Conservation (phyloP, 176 grass and related monocot species). For the Carex cristatella region DNA sequence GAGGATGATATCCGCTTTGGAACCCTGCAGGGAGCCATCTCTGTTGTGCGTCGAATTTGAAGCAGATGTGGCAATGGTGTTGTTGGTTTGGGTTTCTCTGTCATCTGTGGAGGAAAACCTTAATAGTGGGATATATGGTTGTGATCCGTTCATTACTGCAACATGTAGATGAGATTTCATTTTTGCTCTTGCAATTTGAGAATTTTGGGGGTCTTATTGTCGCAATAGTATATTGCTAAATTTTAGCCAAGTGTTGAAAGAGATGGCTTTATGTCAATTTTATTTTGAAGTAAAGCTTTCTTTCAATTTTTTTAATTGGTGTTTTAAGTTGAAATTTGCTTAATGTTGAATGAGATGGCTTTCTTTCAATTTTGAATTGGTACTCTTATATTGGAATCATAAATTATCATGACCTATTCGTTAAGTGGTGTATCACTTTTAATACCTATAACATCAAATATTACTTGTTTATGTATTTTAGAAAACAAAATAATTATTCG, state of each 20-base stretch:
- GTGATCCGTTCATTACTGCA: neutral
- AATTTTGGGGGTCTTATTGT: neutral
- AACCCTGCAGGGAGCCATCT: neutral
- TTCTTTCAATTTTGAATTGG: too few relatives aligned
- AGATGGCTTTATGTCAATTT: neutral
- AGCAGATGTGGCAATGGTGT: neutral
- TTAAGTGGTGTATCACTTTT: slow-evolving; percentile 5
- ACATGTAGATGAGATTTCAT: neutral
- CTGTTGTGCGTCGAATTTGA: neutral
- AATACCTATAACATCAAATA: neutral
- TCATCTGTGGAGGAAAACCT: neutral
- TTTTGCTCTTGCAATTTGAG: neutral
- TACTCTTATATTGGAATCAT: too few relatives aligned
- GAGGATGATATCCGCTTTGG: neutral
- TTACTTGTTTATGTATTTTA: neutral
- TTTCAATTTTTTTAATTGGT: neutral
- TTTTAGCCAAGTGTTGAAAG: neutral
- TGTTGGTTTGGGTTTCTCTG: neutral
- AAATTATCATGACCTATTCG: neutral
- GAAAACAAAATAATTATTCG: neutral
- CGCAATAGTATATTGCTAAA: neutral
- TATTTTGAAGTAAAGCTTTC: neutral
- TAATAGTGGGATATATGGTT: neutral
- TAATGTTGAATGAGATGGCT: too few relatives aligned
- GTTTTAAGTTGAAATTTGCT: neutral